Conservation (phyloP, 2,329 filamentous ascomycete species). For the Plenodomus lindquistii region DNA sequence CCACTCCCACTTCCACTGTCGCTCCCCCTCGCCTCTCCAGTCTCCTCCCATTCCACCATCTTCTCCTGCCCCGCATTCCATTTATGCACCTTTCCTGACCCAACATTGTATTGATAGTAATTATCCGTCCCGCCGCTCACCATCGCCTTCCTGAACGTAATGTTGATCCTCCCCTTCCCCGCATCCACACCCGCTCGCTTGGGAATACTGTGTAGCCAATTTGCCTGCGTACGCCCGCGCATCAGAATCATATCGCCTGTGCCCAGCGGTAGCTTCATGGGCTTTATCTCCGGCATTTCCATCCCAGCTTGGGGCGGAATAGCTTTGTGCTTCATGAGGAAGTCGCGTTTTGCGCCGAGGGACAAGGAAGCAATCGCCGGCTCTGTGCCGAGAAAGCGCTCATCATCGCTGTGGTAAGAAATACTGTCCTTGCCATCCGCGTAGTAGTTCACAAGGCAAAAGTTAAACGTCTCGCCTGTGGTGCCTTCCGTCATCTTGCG, state of each 20-base stretch:
- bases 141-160: constrained; percentile 75
- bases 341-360: constrained; percentile 72
- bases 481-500: constrained; percentile 66
- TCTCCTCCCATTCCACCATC: constrained; percentile 48
- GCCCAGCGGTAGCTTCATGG: constrained; percentile 59
- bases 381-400: constrained; percentile 70
- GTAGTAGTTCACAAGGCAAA: constrained; percentile 83
- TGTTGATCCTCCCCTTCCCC: constrained; percentile 68
- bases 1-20: no score
- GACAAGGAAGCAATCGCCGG: constrained; percentile 77
- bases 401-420: constrained; percentile 78
- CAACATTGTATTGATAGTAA: constrained; percentile 84
- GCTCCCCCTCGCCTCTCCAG: neutral
- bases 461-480: constrained; percentile 72
- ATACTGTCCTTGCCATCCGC: constrained; percentile 77
- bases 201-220: constrained; percentile 77
- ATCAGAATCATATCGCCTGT: constrained; percentile 81
- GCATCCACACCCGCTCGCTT: constrained; percentile 69
- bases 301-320: constrained; percentile 42
- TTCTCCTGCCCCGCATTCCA: constrained; percentile 65
- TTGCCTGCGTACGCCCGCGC: constrained; percentile 71
- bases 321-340: constrained; percentile 79
- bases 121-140: constrained; percentile 76
- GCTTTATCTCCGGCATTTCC: constrained; percentile 44
- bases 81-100: constrained; percentile 66